Percentiles rank a stretch among this genome's conserved stretches.
phyloP scores from a whole-genome alignment of 129 eudicot species.

The Flaveria trinervia region DNA sequence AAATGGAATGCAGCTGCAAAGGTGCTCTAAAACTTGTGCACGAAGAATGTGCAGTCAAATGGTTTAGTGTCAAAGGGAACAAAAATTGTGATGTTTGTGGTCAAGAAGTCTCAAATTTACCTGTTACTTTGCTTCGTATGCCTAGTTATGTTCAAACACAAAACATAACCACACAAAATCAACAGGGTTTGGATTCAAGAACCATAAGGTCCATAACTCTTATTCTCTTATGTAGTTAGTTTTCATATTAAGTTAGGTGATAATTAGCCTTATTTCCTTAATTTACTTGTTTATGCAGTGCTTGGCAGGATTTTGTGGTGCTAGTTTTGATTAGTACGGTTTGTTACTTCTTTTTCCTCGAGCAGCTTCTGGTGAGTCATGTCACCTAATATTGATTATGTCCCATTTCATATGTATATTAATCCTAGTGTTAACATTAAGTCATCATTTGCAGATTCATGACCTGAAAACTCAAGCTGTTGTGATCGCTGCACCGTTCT shows the following conservation, averaged over 20 bases:
- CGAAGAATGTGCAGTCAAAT: constrained; percentile 80
- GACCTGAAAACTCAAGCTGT: constrained; percentile 68
- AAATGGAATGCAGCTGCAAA: constrained; percentile 95
- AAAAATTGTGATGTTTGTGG: constrained; percentile 86
- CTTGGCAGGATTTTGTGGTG: constrained; percentile 99
- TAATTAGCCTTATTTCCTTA: constrained; percentile 10
- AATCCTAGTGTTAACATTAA: neutral
- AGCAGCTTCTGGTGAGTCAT: constrained; percentile 78
- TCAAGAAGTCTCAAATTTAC: constrained; percentile 80
- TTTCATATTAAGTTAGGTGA: neutral
- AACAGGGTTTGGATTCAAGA: constrained; percentile 38
- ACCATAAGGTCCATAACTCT: constrained; percentile 47
- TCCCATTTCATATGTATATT: neutral
- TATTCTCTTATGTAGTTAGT: neutral
- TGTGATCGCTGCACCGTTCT: constrained; percentile 85
- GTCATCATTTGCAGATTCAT: constrained; percentile 50
- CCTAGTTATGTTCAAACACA: constrained; percentile 51
- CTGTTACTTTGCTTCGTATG: constrained; percentile 82
- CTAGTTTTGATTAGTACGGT: constrained; percentile 87
- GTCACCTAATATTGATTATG: constrained; percentile 1
- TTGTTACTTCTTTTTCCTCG: constrained; percentile 93
- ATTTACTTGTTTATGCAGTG: constrained; percentile 49
- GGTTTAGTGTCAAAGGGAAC: constrained; percentile 87
- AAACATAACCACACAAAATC: constrained; percentile 43
- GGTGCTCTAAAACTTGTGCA: constrained; percentile 89